Base-by-base conservation (phyloP, 2,329 filamentous ascomycete genomes). In the Juglanconis sp. region DNA sequence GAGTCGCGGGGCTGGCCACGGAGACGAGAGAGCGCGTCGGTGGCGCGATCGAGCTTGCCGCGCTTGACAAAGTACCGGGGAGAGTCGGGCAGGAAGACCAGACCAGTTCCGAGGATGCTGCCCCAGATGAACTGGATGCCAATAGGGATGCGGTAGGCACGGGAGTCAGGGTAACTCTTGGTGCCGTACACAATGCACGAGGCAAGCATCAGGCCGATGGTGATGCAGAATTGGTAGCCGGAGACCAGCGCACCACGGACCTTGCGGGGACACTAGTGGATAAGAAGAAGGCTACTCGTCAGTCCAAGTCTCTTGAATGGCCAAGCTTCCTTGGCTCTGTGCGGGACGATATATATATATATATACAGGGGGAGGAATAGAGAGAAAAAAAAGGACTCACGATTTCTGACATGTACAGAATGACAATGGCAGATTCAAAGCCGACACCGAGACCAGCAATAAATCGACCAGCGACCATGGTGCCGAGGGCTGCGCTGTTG, bases 381-480 rank as follows among this genome's bases (percentile, higher is more conserved):
- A 15, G 49, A 17, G 11, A 10, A 40, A 44, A 13, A 11, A 24
- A 49, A 40, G 24, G 32, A 30, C 6, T 78, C 74, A 80, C 80
- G 71, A 93, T 91, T 77, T 93, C 91, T 53, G 88, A 91, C 90
- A 95, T 94, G 84, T 95, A 93, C 63, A 92, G 80, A 70, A 92
- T 91, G 74, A 92, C 87, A 68, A 92, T 87, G 68, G 90, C 88
- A 8, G 88, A 91, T 67, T 90, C 88, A 72, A 92, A 92, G 70
- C 90, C 90, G 68, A 92, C 89, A 80, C 90, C 90, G 59, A 92
- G 73, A 72, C 90, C 90, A 52, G 89, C 87, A 68, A 94, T 76
- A 60, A 92, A 76, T 81, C 90, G 89, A 72, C 90, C 90, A 60
- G 84, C 82, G 30, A 91, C 87, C 62, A 92, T 85, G 63, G 86